Evolutionary conservation across 2,329 filamentous ascomycete genomes (phyloP), one percentile per base, ranked within the genome.

Genomic region (Pseudogymnoascus sp.): DNA sequence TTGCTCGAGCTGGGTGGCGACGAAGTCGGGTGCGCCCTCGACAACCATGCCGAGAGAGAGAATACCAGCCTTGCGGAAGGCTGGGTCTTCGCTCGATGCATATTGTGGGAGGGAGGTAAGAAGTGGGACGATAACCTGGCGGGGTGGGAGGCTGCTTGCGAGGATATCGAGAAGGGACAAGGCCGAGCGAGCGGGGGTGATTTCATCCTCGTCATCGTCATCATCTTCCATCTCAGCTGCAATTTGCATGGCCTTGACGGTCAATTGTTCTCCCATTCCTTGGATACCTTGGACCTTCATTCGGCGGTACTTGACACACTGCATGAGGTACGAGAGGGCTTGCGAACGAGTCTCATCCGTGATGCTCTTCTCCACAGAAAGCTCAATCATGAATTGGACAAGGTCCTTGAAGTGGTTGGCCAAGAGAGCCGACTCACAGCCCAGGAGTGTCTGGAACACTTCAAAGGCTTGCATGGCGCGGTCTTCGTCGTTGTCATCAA

Each of bases 21-120:
- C 91, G 76, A 97, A 99, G 74, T 99, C 94, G 14, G 94, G 94
- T 30, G 94, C 93, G 68, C 94, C 94, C 79, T 97, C 94, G 60
- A 96, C 93, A 68, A 90, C 93, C 79, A 93, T 95, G 63, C 93
- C 93, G 4, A 99, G 83, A 57, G 93, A 88, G 64, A 97, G 82
- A 71, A 97, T 94, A 75, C 90, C 92, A 60, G 93, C 92, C 75
- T 93, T 89, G 63, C 93, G 87, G 77, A 89, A 88, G 68, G 90
- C 86, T 36, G 91, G 82, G 70, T 95, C 83, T 63, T 81, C 76
- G 71, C 85, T 87, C 68, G 82, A 82, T 67, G 93, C 90, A 71
- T 94, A 97, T 67, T 84, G 83, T 37, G 90, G 87, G 67, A 97
- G 88, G 60, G 90, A 86, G 68, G 96, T 89, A 33, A 99, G 85